Evolutionary conservation across 1,284 basidiomycete species (phyloP).

Genomic region (Stygiomarasmius scandens): DNA sequence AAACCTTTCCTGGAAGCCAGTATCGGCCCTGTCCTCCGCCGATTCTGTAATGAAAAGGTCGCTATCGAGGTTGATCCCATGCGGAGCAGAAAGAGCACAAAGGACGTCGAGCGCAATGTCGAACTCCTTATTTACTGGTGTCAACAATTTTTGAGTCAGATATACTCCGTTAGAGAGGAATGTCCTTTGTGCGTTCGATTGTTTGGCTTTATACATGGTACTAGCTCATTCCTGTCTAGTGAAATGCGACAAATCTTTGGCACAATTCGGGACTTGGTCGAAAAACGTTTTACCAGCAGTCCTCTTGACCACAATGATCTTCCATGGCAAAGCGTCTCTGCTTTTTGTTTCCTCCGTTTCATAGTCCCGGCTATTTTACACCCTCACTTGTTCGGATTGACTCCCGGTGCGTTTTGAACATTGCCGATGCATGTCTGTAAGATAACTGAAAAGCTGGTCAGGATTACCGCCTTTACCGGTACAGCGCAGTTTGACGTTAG

Average conservation of each 20-base stretch:
- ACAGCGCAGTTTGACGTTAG: slow-evolving; percentile 73
- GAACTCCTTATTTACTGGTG: slow-evolving; percentile 77
- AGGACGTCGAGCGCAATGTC: slow-evolving; percentile 69
- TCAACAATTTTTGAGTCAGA: slow-evolving; percentile 74
- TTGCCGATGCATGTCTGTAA: slow-evolving; percentile 13
- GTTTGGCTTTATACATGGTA: neutral
- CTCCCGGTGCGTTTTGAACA: slow-evolving; percentile 53
- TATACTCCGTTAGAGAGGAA: slow-evolving; percentile 69
- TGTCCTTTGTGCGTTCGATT: slow-evolving; percentile 69
- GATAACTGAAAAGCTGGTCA: slow-evolving; percentile 28
- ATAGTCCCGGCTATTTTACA: slow-evolving; percentile 81
- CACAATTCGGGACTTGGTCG: slow-evolving; percentile 72
- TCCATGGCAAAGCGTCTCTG: slow-evolving; percentile 80
- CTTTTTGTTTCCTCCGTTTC: slow-evolving; percentile 84
- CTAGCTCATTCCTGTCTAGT: slow-evolving; percentile 38
- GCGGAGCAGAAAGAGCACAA: slow-evolving; percentile 58
- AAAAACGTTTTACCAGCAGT: slow-evolving; percentile 56
- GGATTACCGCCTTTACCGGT: slow-evolving; percentile 67
- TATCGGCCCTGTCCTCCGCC: slow-evolving; percentile 68
- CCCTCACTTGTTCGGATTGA: slow-evolving; percentile 76
- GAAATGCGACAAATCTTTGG: slow-evolving; percentile 76
- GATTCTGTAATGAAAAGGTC: slow-evolving; percentile 69
- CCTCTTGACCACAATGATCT: slow-evolving; percentile 50
- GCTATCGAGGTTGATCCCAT: slow-evolving; percentile 78
- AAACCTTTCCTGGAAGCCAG: slow-evolving; percentile 76